Base-by-base conservation (phyloP, 257 asterid genomes). In the Ligustrum vulgare region DNA sequence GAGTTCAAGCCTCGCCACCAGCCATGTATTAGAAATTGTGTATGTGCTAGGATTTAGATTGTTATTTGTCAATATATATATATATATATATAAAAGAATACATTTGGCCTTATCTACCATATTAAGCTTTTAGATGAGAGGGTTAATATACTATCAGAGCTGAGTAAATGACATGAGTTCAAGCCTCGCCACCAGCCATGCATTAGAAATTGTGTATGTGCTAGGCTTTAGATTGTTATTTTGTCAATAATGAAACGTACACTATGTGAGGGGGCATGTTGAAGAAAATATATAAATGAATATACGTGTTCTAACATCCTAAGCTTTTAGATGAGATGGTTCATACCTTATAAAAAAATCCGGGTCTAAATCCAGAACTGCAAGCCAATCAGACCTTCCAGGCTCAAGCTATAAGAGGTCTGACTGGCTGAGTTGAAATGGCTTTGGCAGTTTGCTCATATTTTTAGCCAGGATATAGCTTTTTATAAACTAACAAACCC, bases 301-400 rank as follows among this genome's bases (percentile, higher is more conserved):
- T 54, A 8, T 1, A n/a, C n/a, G 62, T 47, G 7, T 8, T 18
- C 23, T 49, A 18, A 18, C 62, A 54, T 0, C 16, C 12, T 12
- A 12, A 12, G 5, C 51, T 43, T 43, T 43, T 43, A 37, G 45
- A 37, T 8, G 45, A 37, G 45, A 37, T 37, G 9, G 45, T 37
- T 37, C 45, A 37, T 37, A 37, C 22, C n/a, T n/a, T n/a, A n/a
- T n/a, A n/a, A n/a, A n/a, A n/a, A 3, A 64, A 58, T 20, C 23
- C 3, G 22, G 49, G 45, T 43, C 32, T 51, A 28, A 47, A 64
- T 23, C 43, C 45, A 39, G 70, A 62, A 36, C 23, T 70, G 20
- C 58, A 43, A 39, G 68, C 65, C 54, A 70, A 75, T 32, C 37
- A 69, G 63, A 62, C 2, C 56, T 69, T 34, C 43, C 69, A 69